These are phyloP conservation scores for Clavispora asparagi DNA, from an alignment of 805 yeast species.

Conservation along the genomic window DNA sequence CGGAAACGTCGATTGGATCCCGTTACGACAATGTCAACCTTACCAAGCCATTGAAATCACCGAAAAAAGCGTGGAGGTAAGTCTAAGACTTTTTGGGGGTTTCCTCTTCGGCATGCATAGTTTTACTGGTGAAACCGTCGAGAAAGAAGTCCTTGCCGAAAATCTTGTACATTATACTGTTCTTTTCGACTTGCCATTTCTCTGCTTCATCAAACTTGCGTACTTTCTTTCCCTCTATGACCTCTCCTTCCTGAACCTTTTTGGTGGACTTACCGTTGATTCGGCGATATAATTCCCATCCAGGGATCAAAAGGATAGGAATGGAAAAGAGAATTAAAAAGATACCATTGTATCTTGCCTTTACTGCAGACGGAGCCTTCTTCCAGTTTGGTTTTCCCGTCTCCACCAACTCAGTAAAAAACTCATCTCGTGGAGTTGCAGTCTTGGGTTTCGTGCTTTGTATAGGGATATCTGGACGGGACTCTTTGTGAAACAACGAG, in stretches of 20 bases:
- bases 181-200: conserved; percentile 36
- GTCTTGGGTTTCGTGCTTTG: conserved; percentile 5
- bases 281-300: conserved; percentile 30
- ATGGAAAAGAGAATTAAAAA: conserved; percentile 33
- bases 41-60: conserved; percentile 14
- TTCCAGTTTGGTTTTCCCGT: conserved; percentile 42
- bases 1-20: conserved; percentile 30
- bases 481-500: conserved; percentile 29
- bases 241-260: conserved; percentile 36
- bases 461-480: conserved; percentile 2
- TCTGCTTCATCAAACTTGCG: conserved; percentile 35
- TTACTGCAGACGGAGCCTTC: conserved; percentile 36
- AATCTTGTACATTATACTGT: conserved; percentile 31
- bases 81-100: not conserved
- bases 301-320: conserved; percentile 30
- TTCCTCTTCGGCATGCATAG: conserved; percentile 19
- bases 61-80: conserved; percentile 12
- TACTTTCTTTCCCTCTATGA: conserved; percentile 23
- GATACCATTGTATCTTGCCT: conserved; percentile 32
- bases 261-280: conserved; percentile 38
- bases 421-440: conserved; percentile 21
- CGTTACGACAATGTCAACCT: conserved; percentile 28
- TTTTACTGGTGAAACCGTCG: conserved; percentile 40
- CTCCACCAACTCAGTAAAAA: conserved; percentile 30
- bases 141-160: conserved; percentile 39